A percentile compares a stretch with the other conserved stretches of the same genome.
Evolutionary conservation across 2,329 filamentous ascomycete genomes (phyloP).

Genomic region (Chaetomiaceae sp.): DNA sequence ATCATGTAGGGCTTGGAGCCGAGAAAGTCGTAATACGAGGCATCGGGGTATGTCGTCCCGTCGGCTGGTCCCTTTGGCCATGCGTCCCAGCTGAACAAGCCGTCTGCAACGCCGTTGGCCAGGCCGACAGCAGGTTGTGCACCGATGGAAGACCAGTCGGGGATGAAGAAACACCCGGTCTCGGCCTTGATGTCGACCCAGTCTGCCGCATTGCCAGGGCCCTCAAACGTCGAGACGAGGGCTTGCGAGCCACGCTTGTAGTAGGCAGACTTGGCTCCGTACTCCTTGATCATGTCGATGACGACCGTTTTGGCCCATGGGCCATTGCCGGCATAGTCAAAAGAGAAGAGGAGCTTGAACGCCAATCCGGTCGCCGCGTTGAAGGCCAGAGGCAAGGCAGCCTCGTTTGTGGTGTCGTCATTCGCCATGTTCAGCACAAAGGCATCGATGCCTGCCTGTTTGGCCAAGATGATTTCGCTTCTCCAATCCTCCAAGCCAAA

Average conservation of each 20-base stretch:
- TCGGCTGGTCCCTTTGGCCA: slow-evolving; percentile 33
- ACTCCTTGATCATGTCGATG: slow-evolving; percentile 26
- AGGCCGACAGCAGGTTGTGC: slow-evolving; percentile 23
- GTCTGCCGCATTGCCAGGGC: slow-evolving; percentile 35
- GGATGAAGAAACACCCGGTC: slow-evolving; percentile 38
- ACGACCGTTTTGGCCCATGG: slow-evolving; percentile 28
- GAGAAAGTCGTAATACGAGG: slow-evolving; percentile 32
- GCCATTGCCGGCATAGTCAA: slow-evolving; percentile 33
- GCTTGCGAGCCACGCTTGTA: slow-evolving; percentile 30
- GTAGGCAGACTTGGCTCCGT: slow-evolving; percentile 26
- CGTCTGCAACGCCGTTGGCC: slow-evolving; percentile 27
- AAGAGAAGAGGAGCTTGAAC: slow-evolving; percentile 34
- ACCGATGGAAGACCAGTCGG: slow-evolving; percentile 36
- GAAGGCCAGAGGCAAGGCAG: slow-evolving; percentile 26
- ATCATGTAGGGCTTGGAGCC: slow-evolving; percentile 43
- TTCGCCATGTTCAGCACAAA: slow-evolving; percentile 35
- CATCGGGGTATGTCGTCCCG: slow-evolving; percentile 33
- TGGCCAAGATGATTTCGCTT: slow-evolving; percentile 32
- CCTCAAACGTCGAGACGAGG: slow-evolving; percentile 50
- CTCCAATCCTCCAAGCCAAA: not conserved
- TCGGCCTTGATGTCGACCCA: slow-evolving; percentile 38
- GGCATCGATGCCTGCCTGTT: slow-evolving; percentile 35
- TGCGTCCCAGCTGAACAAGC: slow-evolving; percentile 36
- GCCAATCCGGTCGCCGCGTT: slow-evolving; percentile 19
- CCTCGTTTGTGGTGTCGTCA: slow-evolving; percentile 15